phyloP scores from a whole-genome alignment of 345 rosid genomes.

The Salix purpurea region DNA sequence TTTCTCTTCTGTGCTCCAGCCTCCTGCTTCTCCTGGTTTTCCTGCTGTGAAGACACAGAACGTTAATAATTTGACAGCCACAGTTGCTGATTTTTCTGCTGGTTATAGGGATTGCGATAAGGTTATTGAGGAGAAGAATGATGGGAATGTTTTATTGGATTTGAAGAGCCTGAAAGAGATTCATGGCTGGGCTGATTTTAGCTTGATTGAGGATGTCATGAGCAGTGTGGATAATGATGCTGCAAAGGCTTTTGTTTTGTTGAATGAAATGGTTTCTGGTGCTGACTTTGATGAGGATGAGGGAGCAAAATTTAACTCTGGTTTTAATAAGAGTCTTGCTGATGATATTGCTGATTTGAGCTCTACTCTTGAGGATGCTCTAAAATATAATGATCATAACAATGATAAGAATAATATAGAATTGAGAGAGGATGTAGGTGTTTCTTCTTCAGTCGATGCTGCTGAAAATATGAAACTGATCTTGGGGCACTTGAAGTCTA shows the following conservation, averaged over 20 bases:
- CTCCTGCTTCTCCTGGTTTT: slow-evolving; percentile 11
- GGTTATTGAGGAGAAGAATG: slow-evolving; percentile 13
- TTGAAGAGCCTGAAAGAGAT: slow-evolving; percentile 43
- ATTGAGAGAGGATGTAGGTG: slow-evolving; percentile 19
- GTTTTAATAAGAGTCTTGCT: slow-evolving; percentile 7
- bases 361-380: slow-evolving; percentile 32
- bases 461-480: slow-evolving; percentile 36
- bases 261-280: slow-evolving; percentile 47
- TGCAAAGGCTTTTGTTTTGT: slow-evolving; percentile 49
- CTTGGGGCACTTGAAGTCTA: slow-evolving; percentile 35
- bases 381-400: slow-evolving; percentile 2
- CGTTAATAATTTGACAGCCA: slow-evolving; percentile 9
- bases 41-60: slow-evolving; percentile 25
- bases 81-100: slow-evolving; percentile 8
- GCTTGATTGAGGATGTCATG: slow-evolving; percentile 61
- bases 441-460: slow-evolving; percentile 25
- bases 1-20: slow-evolving; percentile 48
- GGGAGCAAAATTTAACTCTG: slow-evolving; percentile 8
- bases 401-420: background rate
- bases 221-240: slow-evolving; percentile 40
- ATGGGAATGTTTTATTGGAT: slow-evolving; percentile 14
- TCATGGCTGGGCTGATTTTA: slow-evolving; percentile 54
- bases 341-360: slow-evolving; percentile 24
- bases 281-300: slow-evolving; percentile 7
- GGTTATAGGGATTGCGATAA: slow-evolving; percentile 1